Base-by-base conservation (phyloP, 2,329 filamentous ascomycete species). In the Neophaeococcomyces aloes region DNA sequence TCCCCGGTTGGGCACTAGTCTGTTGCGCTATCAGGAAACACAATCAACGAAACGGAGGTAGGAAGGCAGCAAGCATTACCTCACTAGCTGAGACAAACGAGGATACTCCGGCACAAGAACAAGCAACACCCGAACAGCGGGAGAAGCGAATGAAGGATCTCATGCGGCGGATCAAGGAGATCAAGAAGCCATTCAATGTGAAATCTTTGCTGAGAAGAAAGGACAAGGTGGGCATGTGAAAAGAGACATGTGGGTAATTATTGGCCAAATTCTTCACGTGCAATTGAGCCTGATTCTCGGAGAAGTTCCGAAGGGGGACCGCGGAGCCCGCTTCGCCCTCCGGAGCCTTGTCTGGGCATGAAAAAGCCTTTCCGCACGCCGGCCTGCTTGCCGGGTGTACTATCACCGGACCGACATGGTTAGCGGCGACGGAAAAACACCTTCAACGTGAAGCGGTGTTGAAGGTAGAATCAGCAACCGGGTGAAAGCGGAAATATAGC, bases 151-250 rank as follows among this genome's bases (percentile, higher is more conserved):
- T 56, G 46, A 58, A 55, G 35, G 60, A 53, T 44, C 55, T 54
- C 44, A 57, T 58, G 35, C 46, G 47, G 19, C 58, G 59, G 25
- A 66, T 66, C 61, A 55, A 57, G 45, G 53, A 57, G 38, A 51
- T 65, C 45, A 54, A 51, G 36, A 55, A 52, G 21, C 53, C 53
- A 7, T 56, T 56, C 48, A 54, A 53, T 37, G 48, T 56, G 34
- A 56, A 50, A 45, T 40, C 39, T 2, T 40, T 56, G 31, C 39
- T 56, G 35, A 49, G 32, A 32, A 46, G 45, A 29, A 55, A 54
- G 38, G 48, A 49, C 27, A 53, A 50, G 23, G 5, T 10, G 10
- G 23, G 10, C 23, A 27, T 10, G 23, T 27, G 23, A 27, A 27
- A 27, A 10, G 5, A 27, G 10, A 10, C 23, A n/a, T n/a, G n/a